These are phyloP conservation scores for Massospora cicadina DNA, from an alignment of 371 early-diverging fungal species.

Conservation along the genomic window DNA sequence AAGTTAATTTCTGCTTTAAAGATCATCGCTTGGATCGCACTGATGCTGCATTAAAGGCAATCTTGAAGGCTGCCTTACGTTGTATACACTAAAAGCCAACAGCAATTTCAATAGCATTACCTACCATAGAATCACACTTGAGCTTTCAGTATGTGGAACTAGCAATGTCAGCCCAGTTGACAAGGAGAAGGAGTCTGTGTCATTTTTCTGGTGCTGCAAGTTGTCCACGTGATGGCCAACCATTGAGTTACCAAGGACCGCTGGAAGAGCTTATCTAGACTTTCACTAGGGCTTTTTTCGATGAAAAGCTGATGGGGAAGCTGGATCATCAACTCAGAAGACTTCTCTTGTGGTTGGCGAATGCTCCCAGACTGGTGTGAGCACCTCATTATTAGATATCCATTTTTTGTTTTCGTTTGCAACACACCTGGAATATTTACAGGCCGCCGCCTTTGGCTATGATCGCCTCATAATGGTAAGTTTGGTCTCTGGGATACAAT, in stretches of 20 bases:
- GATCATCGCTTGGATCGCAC: conserved; percentile 15
- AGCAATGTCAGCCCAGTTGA: not conserved
- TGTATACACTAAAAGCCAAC: conserved; percentile 24
- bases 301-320: conserved; percentile 65
- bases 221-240: not conserved
- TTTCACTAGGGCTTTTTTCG: conserved; percentile 42
- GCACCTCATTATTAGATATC: conserved; percentile 37
- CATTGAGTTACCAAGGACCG: not conserved
- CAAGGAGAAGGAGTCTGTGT: conserved; percentile 8
- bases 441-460: conserved; percentile 71
- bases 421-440: conserved; percentile 52
- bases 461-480: conserved; percentile 40
- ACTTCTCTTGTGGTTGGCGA: conserved; percentile 68
- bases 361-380: conserved; percentile 67
- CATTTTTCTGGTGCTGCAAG: not conserved
- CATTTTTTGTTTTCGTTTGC: conserved; percentile 77
- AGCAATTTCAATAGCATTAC: conserved; percentile 12
- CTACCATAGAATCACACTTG: too few species aligned
- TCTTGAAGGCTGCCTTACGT: conserved; percentile 30
- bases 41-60: conserved; percentile 25
- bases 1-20: too few species aligned
- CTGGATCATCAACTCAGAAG: conserved; percentile 63
- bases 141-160: not conserved
- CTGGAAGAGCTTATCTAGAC: not conserved
- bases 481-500: not conserved